phyloP scores from a whole-genome alignment of 495 filamentous ascomycete species.

The Massariosphaeria phaeospora region DNA sequence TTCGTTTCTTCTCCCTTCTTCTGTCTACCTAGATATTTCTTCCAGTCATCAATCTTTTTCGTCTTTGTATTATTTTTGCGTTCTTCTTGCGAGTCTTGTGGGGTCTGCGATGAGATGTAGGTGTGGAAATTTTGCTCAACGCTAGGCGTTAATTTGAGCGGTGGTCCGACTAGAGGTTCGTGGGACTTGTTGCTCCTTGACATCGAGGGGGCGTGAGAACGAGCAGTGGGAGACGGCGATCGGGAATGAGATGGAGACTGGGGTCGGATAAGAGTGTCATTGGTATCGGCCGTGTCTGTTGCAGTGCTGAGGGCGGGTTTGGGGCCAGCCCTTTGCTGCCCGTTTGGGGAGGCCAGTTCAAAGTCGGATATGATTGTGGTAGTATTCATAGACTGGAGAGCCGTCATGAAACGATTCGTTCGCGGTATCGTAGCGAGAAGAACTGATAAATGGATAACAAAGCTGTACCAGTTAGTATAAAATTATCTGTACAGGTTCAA shows the following conservation, averaged over 20 bases:
- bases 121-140: slow-evolving; percentile 9
- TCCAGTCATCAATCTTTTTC: slow-evolving; percentile 3
- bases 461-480: neutral
- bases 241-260: neutral
- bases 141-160: slow-evolving; percentile 11
- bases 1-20: slow-evolving; percentile 2
- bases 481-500: no score
- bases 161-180: slow-evolving; percentile 6
- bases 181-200: slow-evolving; percentile 9
- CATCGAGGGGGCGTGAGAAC: neutral
- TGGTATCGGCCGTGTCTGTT: neutral
- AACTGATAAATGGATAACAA: slow-evolving; percentile 17
- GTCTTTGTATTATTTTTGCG: slow-evolving; percentile 1
- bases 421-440: slow-evolving; percentile 21
- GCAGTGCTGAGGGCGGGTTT: neutral
- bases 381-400: slow-evolving; percentile 6
- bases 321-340: neutral
- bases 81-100: neutral
- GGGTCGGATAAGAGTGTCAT: neutral
- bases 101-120: slow-evolving; percentile 3
- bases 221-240: no score
- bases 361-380: slow-evolving; percentile 21
- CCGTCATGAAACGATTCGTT: slow-evolving; percentile 21
- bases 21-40: neutral
- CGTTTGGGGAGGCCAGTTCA: slow-evolving; percentile 21